phyloP scores from a whole-genome alignment of 306 rosid species.

The Begonia masoniana region DNA sequence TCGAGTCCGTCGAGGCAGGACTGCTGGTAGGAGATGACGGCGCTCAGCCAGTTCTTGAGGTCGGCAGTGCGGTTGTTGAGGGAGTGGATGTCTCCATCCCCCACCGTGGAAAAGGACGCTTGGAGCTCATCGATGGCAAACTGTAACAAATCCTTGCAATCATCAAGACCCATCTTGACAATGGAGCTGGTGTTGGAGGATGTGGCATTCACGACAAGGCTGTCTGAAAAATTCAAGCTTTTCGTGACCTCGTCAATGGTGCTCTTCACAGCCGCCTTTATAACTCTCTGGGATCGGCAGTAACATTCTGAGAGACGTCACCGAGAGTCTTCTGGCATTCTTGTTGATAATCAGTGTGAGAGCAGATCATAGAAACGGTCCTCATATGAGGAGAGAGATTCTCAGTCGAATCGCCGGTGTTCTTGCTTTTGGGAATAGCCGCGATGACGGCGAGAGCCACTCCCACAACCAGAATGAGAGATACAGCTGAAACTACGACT shows the following conservation, averaged over 20 bases:
- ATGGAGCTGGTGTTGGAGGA: neutral
- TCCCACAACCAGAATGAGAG: conserved; percentile 54
- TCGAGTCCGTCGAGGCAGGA: conserved; percentile 35
- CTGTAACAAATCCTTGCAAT: conserved; percentile 47
- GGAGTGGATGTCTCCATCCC: conserved; percentile 12
- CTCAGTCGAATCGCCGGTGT: neutral
- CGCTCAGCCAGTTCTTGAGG: conserved; percentile 49
- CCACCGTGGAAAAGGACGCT: conserved; percentile 12
- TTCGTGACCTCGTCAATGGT: conserved; percentile 21
- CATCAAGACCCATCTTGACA: conserved; percentile 33
- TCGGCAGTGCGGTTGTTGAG: conserved; percentile 19
- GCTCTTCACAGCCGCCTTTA: conserved; percentile 26
- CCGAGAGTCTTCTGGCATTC: conserved; percentile 33
- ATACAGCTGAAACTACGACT: conserved; percentile 23
- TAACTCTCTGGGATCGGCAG: conserved; percentile 26
- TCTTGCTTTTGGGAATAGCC: conserved; percentile 8
- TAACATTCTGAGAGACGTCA: conserved; percentile 8
- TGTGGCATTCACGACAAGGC: conserved; percentile 14
- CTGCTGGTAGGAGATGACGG: conserved; percentile 37
- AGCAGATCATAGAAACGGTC: conserved; percentile 21
- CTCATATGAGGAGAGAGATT: conserved; percentile 11
- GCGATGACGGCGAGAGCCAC: conserved; percentile 40
- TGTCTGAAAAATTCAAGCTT: conserved; percentile 37
- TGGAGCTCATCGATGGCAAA: conserved; percentile 32
- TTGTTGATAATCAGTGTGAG: conserved; percentile 20